Evolutionary conservation across 2,329 filamentous ascomycete genomes (phyloP).

Genomic region (Tympanopsis confertula): DNA sequence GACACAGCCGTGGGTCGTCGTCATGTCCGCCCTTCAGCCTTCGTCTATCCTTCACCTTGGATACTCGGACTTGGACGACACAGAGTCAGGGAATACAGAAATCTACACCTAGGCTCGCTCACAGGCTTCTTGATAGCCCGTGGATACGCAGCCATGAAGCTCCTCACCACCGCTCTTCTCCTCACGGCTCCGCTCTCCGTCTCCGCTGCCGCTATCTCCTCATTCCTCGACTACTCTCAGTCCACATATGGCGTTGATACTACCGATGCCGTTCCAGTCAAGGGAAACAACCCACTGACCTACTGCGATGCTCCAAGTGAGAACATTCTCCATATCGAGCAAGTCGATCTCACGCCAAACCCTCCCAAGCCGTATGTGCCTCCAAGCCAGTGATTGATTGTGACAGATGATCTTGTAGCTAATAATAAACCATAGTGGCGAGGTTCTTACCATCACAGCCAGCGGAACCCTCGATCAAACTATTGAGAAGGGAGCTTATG

Average conservation of each 20-base stretch:
- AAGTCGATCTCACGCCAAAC: conserved; percentile 49
- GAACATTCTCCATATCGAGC: conserved; percentile 44
- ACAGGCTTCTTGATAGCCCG: too few species aligned
- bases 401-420: not conserved
- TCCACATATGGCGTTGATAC: conserved; percentile 21
- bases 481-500: conserved; percentile 46
- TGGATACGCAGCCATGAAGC: not conserved
- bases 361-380: conserved; percentile 48
- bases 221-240: not conserved
- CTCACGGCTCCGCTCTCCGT: not conserved
- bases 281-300: conserved; percentile 49
- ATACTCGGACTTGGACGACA: too few species aligned
- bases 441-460: not conserved
- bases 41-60: too few species aligned
- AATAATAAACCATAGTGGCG: not conserved
- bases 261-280: conserved; percentile 30
- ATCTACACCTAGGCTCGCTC: too few species aligned
- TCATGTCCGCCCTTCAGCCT: too few species aligned
- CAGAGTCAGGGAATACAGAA: too few species aligned
- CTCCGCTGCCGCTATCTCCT: not conserved
- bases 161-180: not conserved
- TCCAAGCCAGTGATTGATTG: too few species aligned
- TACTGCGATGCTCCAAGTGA: conserved; percentile 39
- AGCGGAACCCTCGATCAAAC: conserved; percentile 38
- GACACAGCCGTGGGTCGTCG: too few species aligned